Evolutionary conservation across 2,329 filamentous ascomycete species (phyloP).

Genomic region (Colletotrichum chrysophilum): DNA sequence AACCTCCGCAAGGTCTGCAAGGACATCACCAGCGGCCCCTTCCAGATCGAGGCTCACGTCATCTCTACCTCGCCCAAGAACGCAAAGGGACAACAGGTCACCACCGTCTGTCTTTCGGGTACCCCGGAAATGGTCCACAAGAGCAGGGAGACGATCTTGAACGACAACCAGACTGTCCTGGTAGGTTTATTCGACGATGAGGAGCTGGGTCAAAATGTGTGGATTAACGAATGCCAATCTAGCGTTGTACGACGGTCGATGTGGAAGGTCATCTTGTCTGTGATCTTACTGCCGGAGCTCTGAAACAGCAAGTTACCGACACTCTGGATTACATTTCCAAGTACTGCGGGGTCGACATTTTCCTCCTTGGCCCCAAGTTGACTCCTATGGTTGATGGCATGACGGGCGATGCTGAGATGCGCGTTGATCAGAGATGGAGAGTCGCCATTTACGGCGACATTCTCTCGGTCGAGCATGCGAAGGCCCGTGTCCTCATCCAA

Average conservation of each 20-base stretch:
- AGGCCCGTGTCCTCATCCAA: slow-evolving; percentile 94
- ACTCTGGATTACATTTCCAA: slow-evolving; percentile 86
- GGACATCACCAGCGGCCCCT: slow-evolving; percentile 73
- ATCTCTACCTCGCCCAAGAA: slow-evolving; percentile 81
- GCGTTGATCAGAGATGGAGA: slow-evolving; percentile 87
- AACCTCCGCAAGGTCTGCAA: slow-evolving; percentile 80
- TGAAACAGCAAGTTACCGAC: slow-evolving; percentile 78
- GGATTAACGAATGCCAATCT: slow-evolving; percentile 32
- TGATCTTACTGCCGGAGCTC: slow-evolving; percentile 64
- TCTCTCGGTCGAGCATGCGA: slow-evolving; percentile 94
- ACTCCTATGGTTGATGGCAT: slow-evolving; percentile 77
- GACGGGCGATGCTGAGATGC: slow-evolving; percentile 81
- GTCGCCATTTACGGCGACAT: slow-evolving; percentile 95
- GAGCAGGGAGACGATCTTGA: slow-evolving; percentile 87
- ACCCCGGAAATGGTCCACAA: slow-evolving; percentile 87
- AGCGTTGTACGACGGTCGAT: slow-evolving; percentile 94
- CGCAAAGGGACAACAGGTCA: slow-evolving; percentile 70
- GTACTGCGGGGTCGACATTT: slow-evolving; percentile 95
- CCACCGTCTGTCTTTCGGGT: slow-evolving; percentile 90
- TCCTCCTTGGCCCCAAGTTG: slow-evolving; percentile 89
- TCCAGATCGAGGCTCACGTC: slow-evolving; percentile 84
- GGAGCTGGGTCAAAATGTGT: background rate
- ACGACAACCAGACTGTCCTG: slow-evolving; percentile 89
- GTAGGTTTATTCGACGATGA: slow-evolving; percentile 59
- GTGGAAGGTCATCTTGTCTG: slow-evolving; percentile 91